These are phyloP conservation scores for Penicillium hesseltinei DNA, from an alignment of 2,329 filamentous ascomycete species.

Conservation along the genomic window DNA sequence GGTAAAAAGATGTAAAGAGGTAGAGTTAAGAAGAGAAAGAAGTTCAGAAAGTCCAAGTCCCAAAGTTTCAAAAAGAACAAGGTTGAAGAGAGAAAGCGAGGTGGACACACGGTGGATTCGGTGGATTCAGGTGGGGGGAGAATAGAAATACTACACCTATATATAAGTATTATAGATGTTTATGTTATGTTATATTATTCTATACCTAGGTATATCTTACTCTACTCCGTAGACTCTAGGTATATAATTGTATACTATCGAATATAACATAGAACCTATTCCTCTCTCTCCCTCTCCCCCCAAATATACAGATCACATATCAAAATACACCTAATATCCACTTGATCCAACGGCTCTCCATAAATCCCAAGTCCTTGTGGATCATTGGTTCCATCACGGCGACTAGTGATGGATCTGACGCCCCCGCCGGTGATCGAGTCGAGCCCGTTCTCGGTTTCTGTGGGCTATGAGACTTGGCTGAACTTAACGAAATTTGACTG, in stretches of 20 bases:
- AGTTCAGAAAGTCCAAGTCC: background rate
- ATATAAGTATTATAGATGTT: background rate
- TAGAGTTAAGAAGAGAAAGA: background rate
- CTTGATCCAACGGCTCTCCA: slow-evolving; percentile 29
- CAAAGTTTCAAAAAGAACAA: background rate
- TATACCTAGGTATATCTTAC: background rate
- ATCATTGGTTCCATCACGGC: slow-evolving; percentile 20
- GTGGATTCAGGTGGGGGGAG: background rate
- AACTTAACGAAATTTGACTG: slow-evolving; percentile 6
- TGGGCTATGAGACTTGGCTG: slow-evolving; percentile 12
- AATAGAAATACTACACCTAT: too few species aligned
- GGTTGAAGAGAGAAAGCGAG: background rate
- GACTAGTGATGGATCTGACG: slow-evolving; percentile 29
- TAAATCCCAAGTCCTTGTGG: slow-evolving; percentile 16
- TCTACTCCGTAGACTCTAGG: background rate
- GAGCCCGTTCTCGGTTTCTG: slow-evolving; percentile 17
- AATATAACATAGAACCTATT: background rate
- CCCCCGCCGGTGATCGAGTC: slow-evolving; percentile 26
- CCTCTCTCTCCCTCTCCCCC: background rate
- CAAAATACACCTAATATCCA: slow-evolving; percentile 10
- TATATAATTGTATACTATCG: background rate
- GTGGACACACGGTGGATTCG: slow-evolving; percentile 10
- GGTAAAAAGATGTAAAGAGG: background rate
- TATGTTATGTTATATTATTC: background rate
- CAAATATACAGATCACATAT: background rate